phyloP scores from a whole-genome alignment of 2,329 filamentous ascomycete genomes.

The Domatiomyces globalis region DNA sequence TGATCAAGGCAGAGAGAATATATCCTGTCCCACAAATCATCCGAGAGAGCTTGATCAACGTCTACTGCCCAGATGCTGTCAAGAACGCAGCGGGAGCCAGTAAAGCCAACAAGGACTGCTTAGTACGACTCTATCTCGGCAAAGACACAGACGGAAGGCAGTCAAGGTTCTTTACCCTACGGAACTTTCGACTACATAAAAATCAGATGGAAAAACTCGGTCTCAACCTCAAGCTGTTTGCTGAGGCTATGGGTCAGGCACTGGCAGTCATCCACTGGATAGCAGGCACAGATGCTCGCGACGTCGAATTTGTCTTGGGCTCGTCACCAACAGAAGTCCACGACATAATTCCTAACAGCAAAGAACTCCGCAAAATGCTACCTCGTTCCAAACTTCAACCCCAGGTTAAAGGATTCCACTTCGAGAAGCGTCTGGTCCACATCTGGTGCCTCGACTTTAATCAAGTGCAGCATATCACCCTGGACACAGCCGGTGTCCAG shows the following conservation, averaged over 20 bases:
- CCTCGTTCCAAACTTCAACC: neutral
- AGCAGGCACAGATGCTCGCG: conserved; percentile 36
- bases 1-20: conserved; percentile 23
- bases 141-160: conserved; percentile 16
- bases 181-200: conserved; percentile 15
- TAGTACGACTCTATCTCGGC: conserved; percentile 39
- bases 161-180: conserved; percentile 1
- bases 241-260: conserved; percentile 34
- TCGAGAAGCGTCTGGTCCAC: conserved; percentile 18
- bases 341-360: conserved; percentile 2
- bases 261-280: conserved; percentile 40
- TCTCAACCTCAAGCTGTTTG: conserved; percentile 26
- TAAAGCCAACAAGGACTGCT: conserved; percentile 31
- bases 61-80: conserved; percentile 22
- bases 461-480: conserved; percentile 24
- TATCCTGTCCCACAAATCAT: conserved; percentile 18
- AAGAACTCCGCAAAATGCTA: neutral
- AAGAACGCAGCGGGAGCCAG: conserved; percentile 9
- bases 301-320: conserved; percentile 42
- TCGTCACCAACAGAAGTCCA: neutral
- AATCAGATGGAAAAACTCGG: conserved; percentile 34
- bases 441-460: conserved; percentile 40
- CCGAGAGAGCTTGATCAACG: conserved; percentile 20
- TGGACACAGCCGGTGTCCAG: conserved; percentile 29
- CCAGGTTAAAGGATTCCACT: neutral